These are phyloP conservation scores for Rhododendron vialii DNA, from an alignment of 148 eudicot genomes.

Conservation along the genomic window DNA sequence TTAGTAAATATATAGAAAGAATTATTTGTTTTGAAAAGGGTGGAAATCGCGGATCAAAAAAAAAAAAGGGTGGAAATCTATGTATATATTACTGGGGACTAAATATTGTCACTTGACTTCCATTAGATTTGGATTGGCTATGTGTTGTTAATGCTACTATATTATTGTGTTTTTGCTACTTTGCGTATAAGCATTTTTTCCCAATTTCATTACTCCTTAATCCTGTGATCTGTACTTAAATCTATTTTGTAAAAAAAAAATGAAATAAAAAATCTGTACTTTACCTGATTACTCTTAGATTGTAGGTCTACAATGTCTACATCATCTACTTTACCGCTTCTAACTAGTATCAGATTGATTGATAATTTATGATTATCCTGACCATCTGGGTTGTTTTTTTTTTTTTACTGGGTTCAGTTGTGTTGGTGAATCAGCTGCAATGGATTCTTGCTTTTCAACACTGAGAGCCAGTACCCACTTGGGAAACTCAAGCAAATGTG, in stretches of 20 bases:
- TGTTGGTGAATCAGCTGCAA: slow-evolving; percentile 13
- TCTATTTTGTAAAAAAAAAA: too few species aligned
- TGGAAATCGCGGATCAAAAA: neutral
- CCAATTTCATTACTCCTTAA: neutral
- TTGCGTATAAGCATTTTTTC: neutral
- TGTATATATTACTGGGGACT: neutral
- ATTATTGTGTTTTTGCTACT: neutral
- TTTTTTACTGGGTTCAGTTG: neutral
- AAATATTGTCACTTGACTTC: neutral
- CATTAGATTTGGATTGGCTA: neutral
- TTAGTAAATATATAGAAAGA: neutral
- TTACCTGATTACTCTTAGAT: slow-evolving; percentile 35
- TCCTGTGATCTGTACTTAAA: slow-evolving; percentile 30
- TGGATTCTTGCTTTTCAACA: slow-evolving; percentile 68
- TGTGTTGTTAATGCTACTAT: neutral
- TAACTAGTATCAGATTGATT: neutral
- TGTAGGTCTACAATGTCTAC: neutral
- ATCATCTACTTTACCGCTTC: slow-evolving; percentile 2
- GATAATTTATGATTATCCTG: neutral
- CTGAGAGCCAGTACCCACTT: slow-evolving; percentile 45
- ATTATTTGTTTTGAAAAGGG: neutral
- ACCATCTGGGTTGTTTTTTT: neutral
- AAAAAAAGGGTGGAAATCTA: neutral
- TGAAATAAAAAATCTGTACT: neutral
- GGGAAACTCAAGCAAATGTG: slow-evolving; percentile 23